phyloP scores from a whole-genome alignment of 78 protist genomes.

The Salpingoeca rosetta region DNA sequence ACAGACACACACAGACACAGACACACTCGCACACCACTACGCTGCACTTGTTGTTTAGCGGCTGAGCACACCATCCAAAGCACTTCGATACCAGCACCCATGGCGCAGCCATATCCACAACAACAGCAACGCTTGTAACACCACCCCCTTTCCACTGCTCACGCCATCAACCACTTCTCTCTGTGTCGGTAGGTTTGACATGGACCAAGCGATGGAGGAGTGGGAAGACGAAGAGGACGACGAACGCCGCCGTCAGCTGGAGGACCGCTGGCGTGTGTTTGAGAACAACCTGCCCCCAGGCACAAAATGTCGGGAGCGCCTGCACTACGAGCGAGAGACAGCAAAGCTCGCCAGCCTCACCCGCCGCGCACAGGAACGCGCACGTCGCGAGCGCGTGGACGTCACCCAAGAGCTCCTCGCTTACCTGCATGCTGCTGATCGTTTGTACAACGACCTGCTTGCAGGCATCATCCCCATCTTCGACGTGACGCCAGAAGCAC shows the following conservation, averaged over 20 bases:
- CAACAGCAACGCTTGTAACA: too few species aligned
- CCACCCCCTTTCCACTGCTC: too few species aligned
- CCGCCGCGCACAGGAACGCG: background rate
- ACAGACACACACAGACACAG: too few species aligned
- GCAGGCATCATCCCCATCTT: too few species aligned
- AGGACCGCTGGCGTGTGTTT: background rate
- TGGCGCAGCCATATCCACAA: too few species aligned
- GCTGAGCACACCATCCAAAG: too few species aligned
- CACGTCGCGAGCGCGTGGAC: background rate
- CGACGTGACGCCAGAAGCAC: too few species aligned
- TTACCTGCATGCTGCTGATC: background rate
- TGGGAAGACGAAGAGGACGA: background rate
- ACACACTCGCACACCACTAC: too few species aligned
- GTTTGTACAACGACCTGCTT: background rate
- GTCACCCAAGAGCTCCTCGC: background rate
- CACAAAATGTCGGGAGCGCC: background rate
- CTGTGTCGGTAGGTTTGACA: background rate
- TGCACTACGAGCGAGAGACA: background rate
- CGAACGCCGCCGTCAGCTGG: background rate
- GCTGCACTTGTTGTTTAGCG: too few species aligned
- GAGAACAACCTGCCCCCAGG: background rate
- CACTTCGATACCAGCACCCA: too few species aligned
- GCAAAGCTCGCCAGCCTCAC: background rate
- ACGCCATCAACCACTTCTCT: too few species aligned
- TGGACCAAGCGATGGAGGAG: background rate